Evolutionary conservation across 805 yeast genomes (phyloP), one percentile per base, ranked within the genome.

Genomic region (Sungouiella thailandica): DNA sequence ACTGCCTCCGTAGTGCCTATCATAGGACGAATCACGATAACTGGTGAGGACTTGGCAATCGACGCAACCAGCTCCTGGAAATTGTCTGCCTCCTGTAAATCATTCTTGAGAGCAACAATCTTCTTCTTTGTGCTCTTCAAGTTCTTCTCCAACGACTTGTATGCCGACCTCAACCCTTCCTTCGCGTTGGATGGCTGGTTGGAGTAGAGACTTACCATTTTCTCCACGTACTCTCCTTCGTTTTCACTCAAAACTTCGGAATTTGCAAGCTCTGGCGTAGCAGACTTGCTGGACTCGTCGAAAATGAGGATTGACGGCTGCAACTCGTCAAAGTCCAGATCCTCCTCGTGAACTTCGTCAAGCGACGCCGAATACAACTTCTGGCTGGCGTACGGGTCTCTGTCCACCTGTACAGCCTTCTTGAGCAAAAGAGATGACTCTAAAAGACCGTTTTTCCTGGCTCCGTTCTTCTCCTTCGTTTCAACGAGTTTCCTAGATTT

Each of bases 1-100:
- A 89, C 69, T 0, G 95, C 95, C 53, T 87, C 96, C 0, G 96
- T 83, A 0, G 95, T 87, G 2, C 97, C 97, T 47, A 89, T 87
- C 41, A 87, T 71, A 2, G 97, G 96, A 27, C 96, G 58, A 2
- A 89, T 69, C 11, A 89, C 57, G 13, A 86, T 80, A 11, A 86
- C 76, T 0, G 97, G 97, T 1, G 95, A 77, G 0, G 83, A 86
- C 43, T 74, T 75, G 10, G 84, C 80, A 10, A 87, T 66, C 1
- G 86, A 79, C 13, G 67, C 58, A 0, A 85, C 74, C 0, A 89
- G 85, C 4, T 71, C 80, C 46, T 75, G 80, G 0, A 86, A 77
- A 39, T 71, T 76, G 0, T 77, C 80, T 18, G 81, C 68, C n/a
- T 74, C 80, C 17, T 77, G 67, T 7, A 86, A 73, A 25, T 78